A percentile compares a stretch with the other conserved stretches of the same genome.
phyloP scores from a whole-genome alignment of 768 basidiomycete genomes.

The Boletus edulis region DNA sequence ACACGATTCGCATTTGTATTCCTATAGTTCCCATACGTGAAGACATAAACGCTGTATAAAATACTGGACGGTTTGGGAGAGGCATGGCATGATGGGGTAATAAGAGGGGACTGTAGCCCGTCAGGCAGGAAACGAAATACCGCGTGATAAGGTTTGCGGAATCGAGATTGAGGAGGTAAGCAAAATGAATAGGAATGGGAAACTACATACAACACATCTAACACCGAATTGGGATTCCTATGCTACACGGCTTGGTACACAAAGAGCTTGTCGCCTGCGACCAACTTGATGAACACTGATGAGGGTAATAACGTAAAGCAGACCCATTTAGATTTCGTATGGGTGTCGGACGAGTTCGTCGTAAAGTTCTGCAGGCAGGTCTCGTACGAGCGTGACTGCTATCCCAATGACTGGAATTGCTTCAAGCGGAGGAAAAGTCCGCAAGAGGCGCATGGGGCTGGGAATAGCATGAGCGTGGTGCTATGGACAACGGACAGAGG shows the following conservation, averaged over 20 bases:
- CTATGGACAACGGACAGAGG: neutral
- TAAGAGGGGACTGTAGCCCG: neutral
- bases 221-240: conserved; percentile 5
- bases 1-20: neutral
- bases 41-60: neutral
- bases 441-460: conserved; percentile 92
- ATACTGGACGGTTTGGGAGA: neutral
- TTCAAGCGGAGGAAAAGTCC: conserved; percentile 91
- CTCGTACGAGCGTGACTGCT: conserved; percentile 90
- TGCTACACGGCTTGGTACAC: conserved; percentile 25
- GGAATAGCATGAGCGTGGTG: neutral
- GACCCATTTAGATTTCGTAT: conserved; percentile 45
- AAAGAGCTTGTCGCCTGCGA: conserved; percentile 7
- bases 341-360: conserved; percentile 89
- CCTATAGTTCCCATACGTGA: neutral
- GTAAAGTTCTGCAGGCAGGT: conserved; percentile 83
- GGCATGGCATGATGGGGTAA: neutral
- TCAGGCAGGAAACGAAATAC: neutral
- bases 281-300: conserved; percentile 5
- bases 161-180: neutral
- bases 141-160: neutral
- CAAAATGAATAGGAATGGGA: neutral
- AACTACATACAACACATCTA: conserved; percentile 16
- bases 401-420: conserved; percentile 87
- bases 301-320: neutral